These are phyloP conservation scores for Kwoniella dejecticola DNA, from an alignment of 768 basidiomycete species.

Conservation along the genomic window DNA sequence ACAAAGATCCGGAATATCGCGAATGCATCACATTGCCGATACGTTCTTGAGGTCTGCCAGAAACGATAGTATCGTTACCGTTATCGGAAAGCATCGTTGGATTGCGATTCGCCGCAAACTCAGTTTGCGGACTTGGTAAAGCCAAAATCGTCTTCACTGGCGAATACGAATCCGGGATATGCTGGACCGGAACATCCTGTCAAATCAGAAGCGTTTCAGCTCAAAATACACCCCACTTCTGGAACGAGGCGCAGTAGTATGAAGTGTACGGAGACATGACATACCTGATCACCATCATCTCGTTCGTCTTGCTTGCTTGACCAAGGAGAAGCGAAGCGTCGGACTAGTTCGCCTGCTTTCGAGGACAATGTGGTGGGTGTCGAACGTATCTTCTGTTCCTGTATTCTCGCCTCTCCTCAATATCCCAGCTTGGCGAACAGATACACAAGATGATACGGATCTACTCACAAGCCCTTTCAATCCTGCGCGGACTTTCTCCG, in stretches of 20 bases:
- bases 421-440: too few relatives aligned
- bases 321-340: conserved; percentile 19
- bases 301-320: neutral
- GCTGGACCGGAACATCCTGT: neutral
- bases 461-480: conserved; percentile 71
- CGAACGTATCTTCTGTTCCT: conserved; percentile 14
- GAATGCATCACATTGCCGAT: too few relatives aligned
- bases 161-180: conserved; percentile 7
- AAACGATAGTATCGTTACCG: too few relatives aligned
- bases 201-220: too few relatives aligned
- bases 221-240: too few relatives aligned
- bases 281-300: neutral
- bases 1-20: too few relatives aligned
- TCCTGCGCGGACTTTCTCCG: conserved; percentile 70
- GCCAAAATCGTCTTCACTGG: conserved; percentile 25
- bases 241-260: too few relatives aligned
- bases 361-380: conserved; percentile 3
- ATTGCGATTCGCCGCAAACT: conserved; percentile 7
- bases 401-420: too few relatives aligned
- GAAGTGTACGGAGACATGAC: too few relatives aligned
- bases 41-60: too few relatives aligned
- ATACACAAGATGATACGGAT: neutral
- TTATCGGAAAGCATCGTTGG: too few relatives aligned
- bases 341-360: conserved; percentile 13
- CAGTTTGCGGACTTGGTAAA: conserved; percentile 26